phyloP scores from a whole-genome alignment of 495 filamentous ascomycete genomes.

The Trichoderma asperelloides region DNA sequence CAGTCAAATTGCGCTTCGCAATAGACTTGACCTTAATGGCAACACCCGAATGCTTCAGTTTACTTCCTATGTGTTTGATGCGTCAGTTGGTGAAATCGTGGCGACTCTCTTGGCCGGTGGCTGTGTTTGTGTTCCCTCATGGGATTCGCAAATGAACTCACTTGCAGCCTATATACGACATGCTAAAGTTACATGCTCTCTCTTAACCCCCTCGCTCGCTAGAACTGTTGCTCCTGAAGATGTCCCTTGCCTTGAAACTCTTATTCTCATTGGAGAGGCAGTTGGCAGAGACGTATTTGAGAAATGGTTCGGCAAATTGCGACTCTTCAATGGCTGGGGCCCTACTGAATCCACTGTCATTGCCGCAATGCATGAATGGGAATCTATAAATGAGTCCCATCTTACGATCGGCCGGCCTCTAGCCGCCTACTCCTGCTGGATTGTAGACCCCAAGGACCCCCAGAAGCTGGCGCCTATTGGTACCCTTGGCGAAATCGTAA shows the following conservation, averaged over 20 bases:
- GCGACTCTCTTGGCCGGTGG: conserved; percentile 43
- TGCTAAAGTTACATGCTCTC: conserved; percentile 29
- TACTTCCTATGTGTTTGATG: conserved; percentile 43
- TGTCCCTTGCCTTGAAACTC: conserved; percentile 27
- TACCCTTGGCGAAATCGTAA: conserved; percentile 37
- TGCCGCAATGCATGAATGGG: conserved; percentile 9
- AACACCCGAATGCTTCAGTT: conserved; percentile 39
- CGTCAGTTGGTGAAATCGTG: conserved; percentile 40
- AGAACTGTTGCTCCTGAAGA: conserved; percentile 34
- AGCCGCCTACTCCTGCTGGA: conserved; percentile 33
- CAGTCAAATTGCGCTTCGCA: conserved; percentile 27
- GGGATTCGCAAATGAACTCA: conserved; percentile 36
- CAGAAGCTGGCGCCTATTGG: conserved; percentile 37
- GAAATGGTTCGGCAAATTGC: conserved; percentile 16
- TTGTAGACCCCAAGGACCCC: conserved; percentile 39
- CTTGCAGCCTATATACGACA: conserved; percentile 28
- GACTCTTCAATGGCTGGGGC: conserved; percentile 10
- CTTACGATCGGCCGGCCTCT: conserved; percentile 30
- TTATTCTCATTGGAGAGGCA: conserved; percentile 33
- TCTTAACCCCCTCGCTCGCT: conserved; percentile 46
- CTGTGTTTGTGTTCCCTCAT: conserved; percentile 52
- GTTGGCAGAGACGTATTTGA: conserved; percentile 18
- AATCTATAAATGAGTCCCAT: conserved; percentile 17
- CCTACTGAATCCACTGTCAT: conserved; percentile 14
- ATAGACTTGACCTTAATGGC: conserved; percentile 27